Percentiles rank a stretch among this genome's conserved stretches.
These are phyloP conservation scores for Cyberlindnera xishuangbannaensis DNA, from an alignment of 805 yeast genomes.

Conservation along the genomic window DNA sequence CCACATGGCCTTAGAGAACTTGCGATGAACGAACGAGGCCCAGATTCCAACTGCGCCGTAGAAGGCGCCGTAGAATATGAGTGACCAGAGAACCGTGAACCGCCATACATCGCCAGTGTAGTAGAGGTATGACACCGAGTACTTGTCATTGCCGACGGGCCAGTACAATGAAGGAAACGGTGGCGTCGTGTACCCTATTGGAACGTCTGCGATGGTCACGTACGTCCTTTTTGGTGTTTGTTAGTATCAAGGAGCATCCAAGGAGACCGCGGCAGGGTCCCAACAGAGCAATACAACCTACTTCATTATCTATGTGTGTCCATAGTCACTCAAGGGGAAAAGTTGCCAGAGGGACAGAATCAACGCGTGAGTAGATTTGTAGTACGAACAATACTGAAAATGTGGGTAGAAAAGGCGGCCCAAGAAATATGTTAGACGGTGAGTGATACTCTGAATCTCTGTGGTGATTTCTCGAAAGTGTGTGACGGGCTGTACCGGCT, in stretches of 20 bases:
- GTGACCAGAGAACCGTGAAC: conserved; percentile 77
- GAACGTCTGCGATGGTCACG: conserved; percentile 48
- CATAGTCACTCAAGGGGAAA: no score
- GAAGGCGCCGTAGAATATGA: conserved; percentile 59
- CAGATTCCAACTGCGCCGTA: conserved; percentile 60
- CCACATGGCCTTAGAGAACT: conserved; percentile 32
- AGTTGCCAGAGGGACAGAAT: no score
- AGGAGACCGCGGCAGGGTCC: not conserved
- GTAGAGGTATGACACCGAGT: conserved; percentile 52
- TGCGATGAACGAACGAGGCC: conserved; percentile 48
- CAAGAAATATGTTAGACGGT: no score
- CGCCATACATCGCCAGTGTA: conserved; percentile 69
- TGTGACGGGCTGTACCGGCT: no score
- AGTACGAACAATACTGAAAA: no score
- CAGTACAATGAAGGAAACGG: conserved; percentile 73
- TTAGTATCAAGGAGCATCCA: not conserved
- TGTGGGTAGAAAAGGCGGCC: no score
- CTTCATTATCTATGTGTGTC: no score
- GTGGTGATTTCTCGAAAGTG: no score
- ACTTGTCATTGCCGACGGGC: conserved; percentile 45
- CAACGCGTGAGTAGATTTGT: no score
- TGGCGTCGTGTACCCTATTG: conserved; percentile 80
- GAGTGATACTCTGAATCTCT: no score
- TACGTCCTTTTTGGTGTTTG: conserved; percentile 22
- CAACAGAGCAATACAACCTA: not conserved